Evolutionary conservation across 306 rosid species (phyloP), one percentile per base, ranked within the genome.

Genomic region (Albizia julibrissin): DNA sequence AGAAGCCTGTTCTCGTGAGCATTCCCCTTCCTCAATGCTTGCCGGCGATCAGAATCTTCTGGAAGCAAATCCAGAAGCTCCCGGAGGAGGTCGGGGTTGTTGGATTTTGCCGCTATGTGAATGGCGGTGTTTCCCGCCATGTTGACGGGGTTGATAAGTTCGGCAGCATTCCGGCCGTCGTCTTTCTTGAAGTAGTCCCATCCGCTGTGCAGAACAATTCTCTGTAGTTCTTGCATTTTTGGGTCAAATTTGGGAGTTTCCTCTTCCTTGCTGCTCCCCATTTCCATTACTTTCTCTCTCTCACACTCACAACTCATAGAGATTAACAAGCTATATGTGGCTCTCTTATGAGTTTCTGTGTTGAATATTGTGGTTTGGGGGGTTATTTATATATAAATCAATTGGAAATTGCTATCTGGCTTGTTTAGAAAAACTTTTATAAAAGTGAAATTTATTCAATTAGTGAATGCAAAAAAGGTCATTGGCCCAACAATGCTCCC

Each of bases 1-100:
- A 80, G 73, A 44, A 80, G 9, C 0, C 65, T 72, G 78, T 34
- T 8, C 4, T 9, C 3, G 6, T 22, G 7, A 4, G 8, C 39
- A 34, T 56, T 61, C 65, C 10, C 54, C 78, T 0, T 37, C 64
- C 78, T 59, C 52, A 80, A n/a, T 3, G 26, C 78, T 1, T 12
- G 3, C 72, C 83, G 24, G 26, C 83, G 31, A 4, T 80, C 72
- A 0, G 9, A 42, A 0, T 24, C 1, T 1, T 14, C 37, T 0
- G 77, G 6, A 7, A 80, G 16, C 83, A 58, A 71, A 2, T 80
- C 42, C 22, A 80, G 73, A 59, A 80, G 24, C 2, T 80, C 34
- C 8, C 0, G 29, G 5, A 80, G 1, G 14, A 80, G 65, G 1
- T 10, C 0, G 1, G 49, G 65, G 4, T 61, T 9, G 72, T 33